Percentiles rank a stretch among this genome's conserved stretches.
phyloP scores from a whole-genome alignment of 1,284 basidiomycete species.

The Melampsora medusae region DNA sequence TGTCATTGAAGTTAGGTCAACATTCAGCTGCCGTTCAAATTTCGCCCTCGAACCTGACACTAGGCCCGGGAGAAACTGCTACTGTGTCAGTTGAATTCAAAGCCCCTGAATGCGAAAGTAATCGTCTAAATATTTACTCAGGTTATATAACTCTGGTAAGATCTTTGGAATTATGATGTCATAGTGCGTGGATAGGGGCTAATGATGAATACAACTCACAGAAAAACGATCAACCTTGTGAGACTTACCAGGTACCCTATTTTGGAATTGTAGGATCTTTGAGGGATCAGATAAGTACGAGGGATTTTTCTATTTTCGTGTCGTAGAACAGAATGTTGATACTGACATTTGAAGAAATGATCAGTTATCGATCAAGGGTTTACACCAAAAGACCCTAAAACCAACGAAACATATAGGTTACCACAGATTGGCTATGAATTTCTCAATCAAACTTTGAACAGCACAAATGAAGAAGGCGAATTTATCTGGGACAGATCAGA shows the following conservation, averaged over 20 bases:
- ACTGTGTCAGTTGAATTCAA: slow-evolving; percentile 9
- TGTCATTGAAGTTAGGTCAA: not conserved
- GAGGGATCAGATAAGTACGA: slow-evolving; percentile 29
- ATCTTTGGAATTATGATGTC: not conserved
- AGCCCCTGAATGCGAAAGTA: slow-evolving; percentile 10
- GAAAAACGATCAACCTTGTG: slow-evolving; percentile 21
- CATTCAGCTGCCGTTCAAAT: slow-evolving; percentile 17
- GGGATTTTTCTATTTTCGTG: not conserved
- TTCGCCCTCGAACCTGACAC: slow-evolving; percentile 2
- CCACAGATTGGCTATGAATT: not conserved
- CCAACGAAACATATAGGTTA: not conserved
- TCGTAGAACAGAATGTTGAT: not conserved
- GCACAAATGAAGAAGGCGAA: not conserved
- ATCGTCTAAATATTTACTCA: slow-evolving; percentile 39
- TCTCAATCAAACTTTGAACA: not conserved
- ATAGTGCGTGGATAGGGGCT: not conserved
- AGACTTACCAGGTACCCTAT: slow-evolving; percentile 37
- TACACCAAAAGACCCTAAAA: not conserved
- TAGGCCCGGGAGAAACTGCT: slow-evolving; percentile 22
- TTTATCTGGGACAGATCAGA: not conserved
- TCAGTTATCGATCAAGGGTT: not conserved
- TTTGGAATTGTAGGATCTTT: slow-evolving; percentile 39
- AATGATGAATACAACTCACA: not conserved
- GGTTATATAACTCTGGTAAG: slow-evolving; percentile 39
- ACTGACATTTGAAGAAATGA: not conserved